Evolutionary conservation across 306 rosid genomes (phyloP), one percentile per base, ranked within the genome.

Genomic region (Pyrus communis): DNA sequence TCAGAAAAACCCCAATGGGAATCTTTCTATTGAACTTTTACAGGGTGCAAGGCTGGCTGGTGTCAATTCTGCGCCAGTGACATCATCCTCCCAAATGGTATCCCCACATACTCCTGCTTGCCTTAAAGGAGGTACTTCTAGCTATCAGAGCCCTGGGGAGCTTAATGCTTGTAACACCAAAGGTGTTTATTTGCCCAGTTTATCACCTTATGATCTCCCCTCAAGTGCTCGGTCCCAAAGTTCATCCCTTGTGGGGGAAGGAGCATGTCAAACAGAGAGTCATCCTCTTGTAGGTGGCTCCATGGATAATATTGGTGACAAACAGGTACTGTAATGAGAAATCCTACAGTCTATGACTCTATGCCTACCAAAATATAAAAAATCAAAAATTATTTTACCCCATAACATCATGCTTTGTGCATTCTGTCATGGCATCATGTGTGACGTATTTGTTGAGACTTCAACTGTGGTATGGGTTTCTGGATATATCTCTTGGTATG

Each of bases 161-260:
- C 84, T 79, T 75, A 92, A 82, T 78, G 67, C 88, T 75, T 77
- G 86, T 66, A 81, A 73, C 66, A 82, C 82, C 75, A 94, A 95
- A 86, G 87, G 91, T 74, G 89, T 85, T 75, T 89, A 85, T 72
- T 31, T 89, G 74, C 97, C 96, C 35, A 74, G 82, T 78, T 83
- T 93, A 60, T 91, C 96, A 59, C 86, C 96, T 71, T 90, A 86
- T 89, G 90, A 89, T 89, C 87, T 86, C 63, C 83, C 97, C 72
- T 54, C 96, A 74, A 85, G 84, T 83, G 86, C 87, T 73, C 91
- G 81, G 78, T 89, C 97, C 76, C 97, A 91, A 87, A 82, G 81
- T 64, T 81, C 96, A 80, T 75, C 97, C 71, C 69, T 87, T 85
- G 35, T 82, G 52, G 90, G 90, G 74, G 93, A 87, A 76, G 89